A percentile compares a stretch with the other conserved stretches of the same genome.
Evolutionary conservation across 164 flowering plant species (phyloP).

Genomic region (Piper longum): DNA sequence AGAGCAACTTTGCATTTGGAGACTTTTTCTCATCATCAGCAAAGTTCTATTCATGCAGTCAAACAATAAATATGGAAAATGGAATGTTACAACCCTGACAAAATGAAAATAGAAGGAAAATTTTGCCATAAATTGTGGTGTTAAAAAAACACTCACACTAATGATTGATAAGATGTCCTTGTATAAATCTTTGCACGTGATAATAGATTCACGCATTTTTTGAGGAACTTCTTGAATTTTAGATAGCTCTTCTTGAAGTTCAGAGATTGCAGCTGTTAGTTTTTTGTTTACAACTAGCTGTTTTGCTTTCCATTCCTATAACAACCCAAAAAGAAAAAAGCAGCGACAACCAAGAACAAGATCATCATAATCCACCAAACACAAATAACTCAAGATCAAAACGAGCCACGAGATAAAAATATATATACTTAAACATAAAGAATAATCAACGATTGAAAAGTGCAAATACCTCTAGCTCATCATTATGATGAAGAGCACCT

Average conservation of each 20-base stretch:
- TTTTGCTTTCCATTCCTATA: slow-evolving; percentile 40
- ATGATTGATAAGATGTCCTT: slow-evolving; percentile 36
- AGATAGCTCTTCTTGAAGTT: slow-evolving; percentile 48
- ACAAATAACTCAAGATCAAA: no score
- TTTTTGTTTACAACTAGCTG: slow-evolving; percentile 38
- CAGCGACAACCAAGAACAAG: neutral
- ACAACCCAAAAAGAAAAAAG: neutral
- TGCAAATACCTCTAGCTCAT: slow-evolving; percentile 58
- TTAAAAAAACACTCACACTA: slow-evolving; percentile 28
- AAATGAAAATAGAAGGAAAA: neutral
- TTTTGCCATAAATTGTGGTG: neutral
- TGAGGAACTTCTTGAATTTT: slow-evolving; percentile 38
- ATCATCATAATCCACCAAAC: no score
- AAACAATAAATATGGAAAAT: neutral
- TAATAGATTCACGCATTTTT: slow-evolving; percentile 39
- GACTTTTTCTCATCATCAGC: slow-evolving; percentile 28
- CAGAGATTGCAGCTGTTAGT: slow-evolving; percentile 35
- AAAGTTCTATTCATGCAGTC: slow-evolving; percentile 27
- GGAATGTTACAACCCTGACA: no score
- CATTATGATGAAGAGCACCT: slow-evolving; percentile 37
- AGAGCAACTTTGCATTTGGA: slow-evolving; percentile 32
- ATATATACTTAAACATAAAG: neutral
- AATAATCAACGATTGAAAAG: neutral
- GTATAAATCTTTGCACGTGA: slow-evolving; percentile 47
- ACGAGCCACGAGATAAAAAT: neutral